Evolutionary conservation across 2,329 filamentous ascomycete genomes (phyloP).

Genomic region (Trichoderma aggressivum): DNA sequence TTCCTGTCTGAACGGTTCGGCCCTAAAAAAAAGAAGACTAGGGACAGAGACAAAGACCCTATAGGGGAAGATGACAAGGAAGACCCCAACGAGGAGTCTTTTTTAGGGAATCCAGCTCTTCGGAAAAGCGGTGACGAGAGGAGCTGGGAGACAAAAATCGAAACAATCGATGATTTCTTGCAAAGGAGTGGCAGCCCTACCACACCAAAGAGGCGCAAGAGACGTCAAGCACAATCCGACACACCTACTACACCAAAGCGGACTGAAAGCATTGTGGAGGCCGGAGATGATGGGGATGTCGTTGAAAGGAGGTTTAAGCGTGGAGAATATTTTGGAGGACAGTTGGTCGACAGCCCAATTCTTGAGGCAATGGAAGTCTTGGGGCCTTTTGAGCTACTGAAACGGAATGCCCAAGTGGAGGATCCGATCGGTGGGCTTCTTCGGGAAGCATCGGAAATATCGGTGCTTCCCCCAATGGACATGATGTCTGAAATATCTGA

Average conservation of each 20-base stretch:
- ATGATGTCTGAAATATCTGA: constrained; percentile 16
- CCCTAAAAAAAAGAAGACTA: constrained; percentile 20
- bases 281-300: constrained; percentile 20
- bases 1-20: constrained; percentile 36
- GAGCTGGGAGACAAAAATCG: constrained; percentile 16
- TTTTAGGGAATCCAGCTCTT: constrained; percentile 43
- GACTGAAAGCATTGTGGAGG: constrained; percentile 23
- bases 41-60: constrained; percentile 27
- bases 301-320: constrained; percentile 27
- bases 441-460: constrained; percentile 29
- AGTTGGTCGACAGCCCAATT: constrained; percentile 39
- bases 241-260: constrained; percentile 2
- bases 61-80: constrained; percentile 4
- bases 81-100: constrained; percentile 38
- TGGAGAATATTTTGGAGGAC: constrained; percentile 26
- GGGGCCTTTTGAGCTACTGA: constrained; percentile 29
- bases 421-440: constrained; percentile 31
- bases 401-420: constrained; percentile 30
- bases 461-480: constrained; percentile 15
- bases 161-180: constrained; percentile 12
- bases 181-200: background rate
- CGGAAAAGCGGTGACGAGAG: constrained; percentile 45
- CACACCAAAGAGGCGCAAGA: background rate
- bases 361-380: constrained; percentile 25
- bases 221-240: background rate